Percentiles rank a stretch among this genome's conserved stretches.
These are phyloP conservation scores for Lepiota subincarnata DNA, from an alignment of 768 basidiomycete species.

Conservation along the genomic window DNA sequence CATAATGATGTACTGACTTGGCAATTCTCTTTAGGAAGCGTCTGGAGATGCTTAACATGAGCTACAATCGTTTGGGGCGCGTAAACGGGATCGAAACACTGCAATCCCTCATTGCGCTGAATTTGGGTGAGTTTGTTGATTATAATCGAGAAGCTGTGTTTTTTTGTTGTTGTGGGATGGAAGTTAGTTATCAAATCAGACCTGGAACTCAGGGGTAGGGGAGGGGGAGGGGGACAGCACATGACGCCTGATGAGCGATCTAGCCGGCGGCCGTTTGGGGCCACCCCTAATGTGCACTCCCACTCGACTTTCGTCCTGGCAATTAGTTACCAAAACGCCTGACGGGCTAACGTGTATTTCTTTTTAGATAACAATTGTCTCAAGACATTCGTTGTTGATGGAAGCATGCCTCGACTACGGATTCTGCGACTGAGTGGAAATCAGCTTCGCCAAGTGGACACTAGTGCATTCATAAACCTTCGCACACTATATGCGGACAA, in stretches of 20 bases:
- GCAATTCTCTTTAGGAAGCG: slow-evolving; percentile 38
- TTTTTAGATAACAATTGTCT: slow-evolving; percentile 70
- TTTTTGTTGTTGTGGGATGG: neutral
- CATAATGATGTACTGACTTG: slow-evolving; percentile 8
- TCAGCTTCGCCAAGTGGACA: slow-evolving; percentile 62
- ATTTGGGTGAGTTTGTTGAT: slow-evolving; percentile 64
- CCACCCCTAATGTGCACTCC: slow-evolving; percentile 3
- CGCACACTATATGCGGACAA: slow-evolving; percentile 92
- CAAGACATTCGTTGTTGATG: slow-evolving; percentile 46
- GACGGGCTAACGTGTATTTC: slow-evolving; percentile 12
- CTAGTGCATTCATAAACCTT: slow-evolving; percentile 59
- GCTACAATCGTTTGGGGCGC: slow-evolving; percentile 63
- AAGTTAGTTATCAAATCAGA: slow-evolving; percentile 2
- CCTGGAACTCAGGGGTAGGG: too few species aligned
- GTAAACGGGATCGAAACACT: slow-evolving; percentile 60
- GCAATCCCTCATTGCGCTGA: slow-evolving; percentile 64
- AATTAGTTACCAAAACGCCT: neutral
- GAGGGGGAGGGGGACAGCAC: slow-evolving; percentile 7
- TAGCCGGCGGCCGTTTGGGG: neutral
- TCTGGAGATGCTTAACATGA: slow-evolving; percentile 80
- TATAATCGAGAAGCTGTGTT: slow-evolving; percentile 8
- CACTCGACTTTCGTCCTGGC: neutral
- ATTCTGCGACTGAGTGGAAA: slow-evolving; percentile 86
- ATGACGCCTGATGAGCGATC: slow-evolving; percentile 2
- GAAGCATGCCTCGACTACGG: slow-evolving; percentile 65